Base-by-base conservation (phyloP, 2,329 filamentous ascomycete genomes). In the Coleophoma cylindrospora region DNA sequence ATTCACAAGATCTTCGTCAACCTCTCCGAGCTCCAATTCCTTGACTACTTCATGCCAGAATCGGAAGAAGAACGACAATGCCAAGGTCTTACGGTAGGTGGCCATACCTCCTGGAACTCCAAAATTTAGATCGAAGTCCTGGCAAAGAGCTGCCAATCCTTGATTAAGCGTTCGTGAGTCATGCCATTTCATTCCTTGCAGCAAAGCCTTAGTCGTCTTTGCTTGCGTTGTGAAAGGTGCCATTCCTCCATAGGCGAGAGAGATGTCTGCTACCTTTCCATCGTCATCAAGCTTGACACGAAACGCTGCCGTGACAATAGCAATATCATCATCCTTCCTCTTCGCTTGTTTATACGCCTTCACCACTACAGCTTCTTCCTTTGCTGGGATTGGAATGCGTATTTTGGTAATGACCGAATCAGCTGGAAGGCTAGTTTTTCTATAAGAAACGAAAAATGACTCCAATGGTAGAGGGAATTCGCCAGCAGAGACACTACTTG, bases 21-120 rank as follows among this genome's bases (percentile, higher is more conserved):
- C 61, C 15, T 77, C 72, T 1, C 71, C 66, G 21, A 74, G 66
- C 43, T 71, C 70, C 1, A 94, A 65, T 15, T 76, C 76, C 0
- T 80, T 75, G 43, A 96, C 74, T 0, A 91, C 79, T 56, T 96
- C 91, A 62, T 96, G 88, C 66, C 95, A 96, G 68, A 96, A 97
- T 38, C 91, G 84, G 70, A 96, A 96, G 70, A 96, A 97, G 75
- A 97, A 94, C 2, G 91, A 85, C 48, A 96, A 74, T 0, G 92
- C 91, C 10, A 97, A 73, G 1, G 91, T 88, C 65, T 91, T 94
- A 14, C 92, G 79, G 64, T 96, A 97, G 1, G 89, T 95, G 0
- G 92, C 91, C 92, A 97, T 97, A 41, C 92, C 92, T 55, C 92
- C 92, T 0, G 92, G 92, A 0, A 97, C 92, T 47, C 89, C 85